Evolutionary conservation across 306 rosid species (phyloP).

Genomic region (Delonix regia): DNA sequence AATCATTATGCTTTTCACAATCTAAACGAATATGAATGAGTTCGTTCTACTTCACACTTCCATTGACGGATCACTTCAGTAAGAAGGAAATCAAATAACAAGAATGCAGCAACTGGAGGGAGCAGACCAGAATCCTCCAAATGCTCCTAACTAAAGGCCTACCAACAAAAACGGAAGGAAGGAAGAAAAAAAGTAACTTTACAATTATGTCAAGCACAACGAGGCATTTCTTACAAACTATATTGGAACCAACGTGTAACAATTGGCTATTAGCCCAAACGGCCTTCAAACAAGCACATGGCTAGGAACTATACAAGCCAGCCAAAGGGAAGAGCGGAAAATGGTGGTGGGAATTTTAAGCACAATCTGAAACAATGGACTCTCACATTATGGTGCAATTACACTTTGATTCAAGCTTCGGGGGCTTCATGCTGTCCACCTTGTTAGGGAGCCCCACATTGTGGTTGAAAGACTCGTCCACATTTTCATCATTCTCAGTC

Average conservation of each 20-base stretch:
- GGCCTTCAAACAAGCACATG: conserved; percentile 47
- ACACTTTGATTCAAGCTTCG: conserved; percentile 88
- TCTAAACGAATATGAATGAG: conserved; percentile 47
- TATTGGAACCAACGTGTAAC: conserved; percentile 49
- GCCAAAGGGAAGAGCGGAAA: conserved; percentile 46
- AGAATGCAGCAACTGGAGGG: conserved; percentile 57
- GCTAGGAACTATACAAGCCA: conserved; percentile 31
- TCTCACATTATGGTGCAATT: conserved; percentile 95
- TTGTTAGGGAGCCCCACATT: conserved; percentile 73
- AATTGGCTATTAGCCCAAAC: conserved; percentile 46
- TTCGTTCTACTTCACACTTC: conserved; percentile 53
- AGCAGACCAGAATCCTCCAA: conserved; percentile 53
- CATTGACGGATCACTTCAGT: conserved; percentile 43
- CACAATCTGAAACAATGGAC: conserved; percentile 35
- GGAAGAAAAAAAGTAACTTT: conserved; percentile 48
- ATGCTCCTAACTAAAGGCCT: conserved; percentile 54
- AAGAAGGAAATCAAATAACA: conserved; percentile 48
- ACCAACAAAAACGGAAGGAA: conserved; percentile 31
- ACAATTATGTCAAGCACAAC: conserved; percentile 70
- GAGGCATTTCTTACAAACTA: conserved; percentile 65
- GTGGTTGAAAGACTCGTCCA: conserved; percentile 50
- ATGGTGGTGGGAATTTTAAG: conserved; percentile 23
- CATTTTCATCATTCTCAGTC: conserved; percentile 77
- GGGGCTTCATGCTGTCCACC: conserved; percentile 77
- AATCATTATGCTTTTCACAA: conserved; percentile 36